Evolutionary conservation across 345 rosid species (phyloP).

Genomic region (Brassica napus): Da-Ae NC_063443.1:12422001-12422500

Average conservation of each 20-base stretch:
- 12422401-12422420: constrained; percentile 52
- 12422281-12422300: constrained; percentile 1
- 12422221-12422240: constrained; percentile 74
- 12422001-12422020: not conserved
- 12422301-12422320: constrained; percentile 24
- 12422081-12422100: constrained; percentile 57
- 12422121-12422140: constrained; percentile 39
- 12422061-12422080: constrained; percentile 63
- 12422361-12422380: constrained; percentile 46
- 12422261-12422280: not conserved
- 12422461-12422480: not conserved
- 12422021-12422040: constrained; percentile 51
- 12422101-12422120: constrained; percentile 64
- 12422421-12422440: not conserved
- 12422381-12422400: constrained; percentile 31
- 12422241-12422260: not conserved
- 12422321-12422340: constrained; percentile 69
- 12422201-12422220: constrained; percentile 49
- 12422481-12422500: constrained; percentile 5
- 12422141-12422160: constrained; percentile 42
- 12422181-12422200: constrained; percentile 76
- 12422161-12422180: constrained; percentile 63
- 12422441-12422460: not conserved
- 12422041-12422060: constrained; percentile 78
- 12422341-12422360: constrained; percentile 61